Evolutionary conservation across 371 early-diverging fungal species (phyloP).

Genomic region (Syncephalis plumigaleata): DNA sequence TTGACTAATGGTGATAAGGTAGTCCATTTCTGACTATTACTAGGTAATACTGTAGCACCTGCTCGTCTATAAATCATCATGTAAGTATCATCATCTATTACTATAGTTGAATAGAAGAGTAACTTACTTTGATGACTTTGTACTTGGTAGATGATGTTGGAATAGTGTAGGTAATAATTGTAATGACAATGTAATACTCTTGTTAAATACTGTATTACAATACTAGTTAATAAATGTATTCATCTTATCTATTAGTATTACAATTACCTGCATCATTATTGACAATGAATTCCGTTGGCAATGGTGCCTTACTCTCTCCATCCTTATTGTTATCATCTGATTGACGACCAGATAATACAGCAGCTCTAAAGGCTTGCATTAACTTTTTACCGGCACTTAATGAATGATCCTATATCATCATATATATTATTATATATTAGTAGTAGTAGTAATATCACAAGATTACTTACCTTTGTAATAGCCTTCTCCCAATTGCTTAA

Average conservation of each 20-base stretch:
- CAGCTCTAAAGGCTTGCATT: slow-evolving; percentile 67
- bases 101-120: no score
- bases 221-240: not conserved
- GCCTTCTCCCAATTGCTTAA: slow-evolving; percentile 49
- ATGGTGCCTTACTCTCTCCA: slow-evolving; percentile 17
- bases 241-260: not conserved
- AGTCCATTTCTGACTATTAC: slow-evolving; percentile 34
- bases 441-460: no score
- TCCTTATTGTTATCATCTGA: slow-evolving; percentile 18
- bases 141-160: slow-evolving; percentile 23
- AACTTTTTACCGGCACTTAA: slow-evolving; percentile 41
- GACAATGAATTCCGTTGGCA: slow-evolving; percentile 36
- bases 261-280: slow-evolving; percentile 20
- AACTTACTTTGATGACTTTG: slow-evolving; percentile 18
- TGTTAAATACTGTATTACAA: slow-evolving; percentile 52
- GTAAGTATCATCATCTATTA: no score
- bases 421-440: not conserved
- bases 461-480: slow-evolving; percentile 18
- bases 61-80: no score
- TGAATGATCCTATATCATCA: slow-evolving; percentile 20
- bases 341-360: slow-evolving; percentile 40
- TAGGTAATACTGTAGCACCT: not conserved
- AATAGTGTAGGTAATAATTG: slow-evolving; percentile 34
- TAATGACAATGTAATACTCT: slow-evolving; percentile 42
- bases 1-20: slow-evolving; percentile 53